These are phyloP conservation scores for Cicer cuneatum DNA, from an alignment of 306 rosid species.

Conservation along the genomic window DNA sequence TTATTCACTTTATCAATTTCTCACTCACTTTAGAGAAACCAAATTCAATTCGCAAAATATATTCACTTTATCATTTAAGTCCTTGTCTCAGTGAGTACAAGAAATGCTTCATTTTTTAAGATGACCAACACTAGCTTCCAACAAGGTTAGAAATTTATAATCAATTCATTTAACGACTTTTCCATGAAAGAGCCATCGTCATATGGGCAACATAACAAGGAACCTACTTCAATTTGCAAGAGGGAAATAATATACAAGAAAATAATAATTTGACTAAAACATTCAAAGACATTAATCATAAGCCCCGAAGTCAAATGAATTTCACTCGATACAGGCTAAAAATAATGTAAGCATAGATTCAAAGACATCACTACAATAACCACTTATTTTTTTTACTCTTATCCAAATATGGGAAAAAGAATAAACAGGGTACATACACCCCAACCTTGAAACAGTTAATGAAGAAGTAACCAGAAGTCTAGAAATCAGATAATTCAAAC, in stretches of 20 bases:
- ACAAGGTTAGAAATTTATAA: not conserved
- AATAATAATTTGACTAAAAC: not conserved
- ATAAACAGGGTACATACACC: conserved; percentile 43
- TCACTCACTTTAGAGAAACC: too few relatives aligned
- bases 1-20: too few relatives aligned
- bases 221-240: not conserved
- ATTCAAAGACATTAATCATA: conserved; percentile 26
- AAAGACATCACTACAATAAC: conserved; percentile 33
- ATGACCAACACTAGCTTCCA: not conserved
- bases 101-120: too few relatives aligned
- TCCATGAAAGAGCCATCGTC: not conserved
- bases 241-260: not conserved
- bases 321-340: conserved; percentile 29
- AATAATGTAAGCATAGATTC: not conserved
- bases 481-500: conserved; percentile 34
- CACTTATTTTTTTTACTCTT: conserved; percentile 17
- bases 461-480: conserved; percentile 39
- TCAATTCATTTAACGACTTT: not conserved
- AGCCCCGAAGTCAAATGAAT: conserved; percentile 28
- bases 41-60: too few relatives aligned
- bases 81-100: too few relatives aligned
- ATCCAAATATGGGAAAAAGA: conserved; percentile 37
- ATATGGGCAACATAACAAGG: not conserved
- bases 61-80: too few relatives aligned
- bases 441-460: conserved; percentile 36